Evolutionary conservation across 768 basidiomycete genomes (phyloP).

Genomic region (Arthromyces matolae): DNA sequence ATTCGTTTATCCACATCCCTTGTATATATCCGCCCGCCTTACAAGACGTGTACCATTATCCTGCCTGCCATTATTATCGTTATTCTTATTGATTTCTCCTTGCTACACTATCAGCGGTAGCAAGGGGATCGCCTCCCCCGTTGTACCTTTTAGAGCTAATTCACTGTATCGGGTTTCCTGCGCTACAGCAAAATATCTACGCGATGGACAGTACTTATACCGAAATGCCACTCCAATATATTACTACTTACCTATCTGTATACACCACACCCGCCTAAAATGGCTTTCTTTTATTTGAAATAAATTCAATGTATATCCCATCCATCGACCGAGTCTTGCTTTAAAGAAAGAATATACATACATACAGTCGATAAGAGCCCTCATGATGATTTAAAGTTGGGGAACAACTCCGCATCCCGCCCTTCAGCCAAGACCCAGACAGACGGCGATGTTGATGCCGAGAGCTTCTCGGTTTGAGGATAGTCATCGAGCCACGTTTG

Average conservation of each 20-base stretch:
- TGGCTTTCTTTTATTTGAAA: background rate
- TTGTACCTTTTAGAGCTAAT: background rate
- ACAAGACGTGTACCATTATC: background rate
- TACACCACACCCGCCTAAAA: background rate
- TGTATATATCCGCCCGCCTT: background rate
- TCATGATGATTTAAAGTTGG: too few species aligned
- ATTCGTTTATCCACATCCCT: background rate
- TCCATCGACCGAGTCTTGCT: background rate
- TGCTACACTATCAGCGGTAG: background rate
- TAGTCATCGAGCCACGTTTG: slow-evolving; percentile 4
- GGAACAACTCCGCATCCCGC: too few species aligned
- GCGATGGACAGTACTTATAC: slow-evolving; percentile 5
- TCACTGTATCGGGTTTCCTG: background rate
- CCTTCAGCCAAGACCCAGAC: too few species aligned
- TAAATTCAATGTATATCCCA: background rate
- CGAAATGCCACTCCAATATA: slow-evolving; percentile 3
- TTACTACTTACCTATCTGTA: slow-evolving; percentile 3
- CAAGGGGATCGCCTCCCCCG: too few species aligned
- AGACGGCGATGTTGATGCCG: too few species aligned
- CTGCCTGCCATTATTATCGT: background rate
- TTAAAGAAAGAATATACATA: too few species aligned
- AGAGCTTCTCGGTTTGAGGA: background rate
- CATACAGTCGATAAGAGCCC: too few species aligned
- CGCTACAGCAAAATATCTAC: slow-evolving; percentile 5
- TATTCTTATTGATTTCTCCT: slow-evolving; percentile 4